Conservation (phyloP, 2,329 filamentous ascomycete species). For the Chaetomiaceae sp. region DNA sequence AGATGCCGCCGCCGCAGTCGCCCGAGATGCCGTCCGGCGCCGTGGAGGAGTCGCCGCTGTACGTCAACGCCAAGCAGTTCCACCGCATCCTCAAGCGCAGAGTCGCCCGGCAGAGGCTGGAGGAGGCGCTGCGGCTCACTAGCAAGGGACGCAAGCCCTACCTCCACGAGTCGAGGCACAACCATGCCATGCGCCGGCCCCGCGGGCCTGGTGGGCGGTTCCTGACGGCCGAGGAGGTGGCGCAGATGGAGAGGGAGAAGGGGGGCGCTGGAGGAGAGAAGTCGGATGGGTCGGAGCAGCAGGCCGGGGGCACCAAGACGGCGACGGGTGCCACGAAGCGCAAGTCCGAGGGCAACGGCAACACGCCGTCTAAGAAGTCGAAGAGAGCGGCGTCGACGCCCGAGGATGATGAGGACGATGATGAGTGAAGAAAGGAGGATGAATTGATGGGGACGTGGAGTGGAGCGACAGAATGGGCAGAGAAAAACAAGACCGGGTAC, state of each 20-base stretch:
- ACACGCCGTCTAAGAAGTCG: slow-evolving; percentile 49
- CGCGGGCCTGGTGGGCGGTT: slow-evolving; percentile 92
- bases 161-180: slow-evolving; percentile 93
- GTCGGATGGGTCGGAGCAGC: slow-evolving; percentile 23
- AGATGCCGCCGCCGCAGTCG: slow-evolving; percentile 66
- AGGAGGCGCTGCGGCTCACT: slow-evolving; percentile 86
- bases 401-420: slow-evolving; percentile 36
- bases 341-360: slow-evolving; percentile 49
- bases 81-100: slow-evolving; percentile 93
- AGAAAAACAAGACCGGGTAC: too few relatives aligned
- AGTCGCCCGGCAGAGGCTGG: slow-evolving; percentile 86
- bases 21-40: slow-evolving; percentile 70
- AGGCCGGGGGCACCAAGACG: slow-evolving; percentile 25
- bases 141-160: slow-evolving; percentile 97
- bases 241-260: slow-evolving; percentile 72
- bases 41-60: slow-evolving; percentile 87
- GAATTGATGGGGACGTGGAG: too few relatives aligned
- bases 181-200: slow-evolving; percentile 94
- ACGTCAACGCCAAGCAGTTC: slow-evolving; percentile 98
- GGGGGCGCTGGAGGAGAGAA: slow-evolving; percentile 26
- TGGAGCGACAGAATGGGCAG: background rate
- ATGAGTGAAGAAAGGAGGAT: too few relatives aligned
- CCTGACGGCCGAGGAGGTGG: slow-evolving; percentile 92
- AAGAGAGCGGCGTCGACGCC: slow-evolving; percentile 39
- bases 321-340: slow-evolving; percentile 50